Percentiles rank a stretch among this genome's conserved stretches.
These are phyloP conservation scores for Chaetomium sp. DNA, from an alignment of 2,329 filamentous ascomycete species.

Conservation along the genomic window DNA sequence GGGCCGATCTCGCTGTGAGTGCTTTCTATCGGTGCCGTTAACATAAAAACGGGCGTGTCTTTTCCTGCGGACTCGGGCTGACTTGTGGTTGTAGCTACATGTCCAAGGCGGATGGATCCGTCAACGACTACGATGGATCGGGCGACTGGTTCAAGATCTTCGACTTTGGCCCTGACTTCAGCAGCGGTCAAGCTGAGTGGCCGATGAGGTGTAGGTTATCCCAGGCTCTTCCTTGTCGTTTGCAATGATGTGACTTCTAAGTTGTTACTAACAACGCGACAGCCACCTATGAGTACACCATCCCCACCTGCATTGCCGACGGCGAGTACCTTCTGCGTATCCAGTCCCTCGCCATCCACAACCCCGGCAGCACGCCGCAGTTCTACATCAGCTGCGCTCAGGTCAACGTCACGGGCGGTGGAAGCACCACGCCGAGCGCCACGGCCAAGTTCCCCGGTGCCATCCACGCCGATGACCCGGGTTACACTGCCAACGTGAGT, in stretches of 20 bases:
- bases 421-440: conserved; percentile 31
- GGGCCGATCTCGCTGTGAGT: conserved; percentile 32
- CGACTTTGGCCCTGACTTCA: conserved; percentile 29
- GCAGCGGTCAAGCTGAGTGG: conserved; percentile 22
- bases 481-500: conserved; percentile 31
- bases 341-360: conserved; percentile 40
- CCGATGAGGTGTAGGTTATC: conserved; percentile 26
- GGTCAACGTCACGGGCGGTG: conserved; percentile 30
- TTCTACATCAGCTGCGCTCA: conserved; percentile 37
- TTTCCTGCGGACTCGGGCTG: neutral
- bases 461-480: conserved; percentile 30
- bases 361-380: conserved; percentile 33
- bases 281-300: conserved; percentile 12
- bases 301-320: conserved; percentile 25
- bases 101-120: conserved; percentile 34
- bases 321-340: conserved; percentile 39
- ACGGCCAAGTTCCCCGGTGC: conserved; percentile 31
- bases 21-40: neutral
- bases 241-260: neutral
- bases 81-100: conserved; percentile 26
- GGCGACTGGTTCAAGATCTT: conserved; percentile 39
- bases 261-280: conserved; percentile 9
- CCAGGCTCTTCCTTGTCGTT: neutral
- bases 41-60: neutral
- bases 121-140: conserved; percentile 32